phyloP scores from a whole-genome alignment of 352 stramenopile species.

The Phytophthora fragariaefolia region DNA sequence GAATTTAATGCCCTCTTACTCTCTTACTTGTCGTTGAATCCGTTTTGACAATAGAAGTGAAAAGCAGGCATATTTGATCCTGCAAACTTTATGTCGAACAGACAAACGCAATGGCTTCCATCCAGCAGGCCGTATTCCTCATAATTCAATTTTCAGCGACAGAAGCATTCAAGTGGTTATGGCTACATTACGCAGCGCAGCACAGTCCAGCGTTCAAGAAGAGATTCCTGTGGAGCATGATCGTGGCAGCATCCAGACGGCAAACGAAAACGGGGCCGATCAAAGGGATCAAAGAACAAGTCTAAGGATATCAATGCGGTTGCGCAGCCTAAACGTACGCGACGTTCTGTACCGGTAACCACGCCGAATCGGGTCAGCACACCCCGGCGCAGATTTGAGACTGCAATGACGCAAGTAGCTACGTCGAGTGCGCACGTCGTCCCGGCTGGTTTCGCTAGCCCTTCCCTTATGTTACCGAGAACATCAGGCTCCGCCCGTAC shows the following conservation, averaged over 20 bases:
- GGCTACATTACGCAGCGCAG: background rate
- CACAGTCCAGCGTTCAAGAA: background rate
- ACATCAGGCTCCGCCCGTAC: no score
- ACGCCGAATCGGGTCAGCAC: background rate
- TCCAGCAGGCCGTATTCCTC: background rate
- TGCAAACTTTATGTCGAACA: background rate
- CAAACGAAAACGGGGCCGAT: background rate
- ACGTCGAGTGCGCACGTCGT: background rate
- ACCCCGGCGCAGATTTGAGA: background rate
- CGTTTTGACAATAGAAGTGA: background rate
- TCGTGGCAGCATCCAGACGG: background rate
- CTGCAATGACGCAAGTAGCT: background rate
- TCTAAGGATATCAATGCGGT: background rate
- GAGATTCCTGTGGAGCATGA: background rate
- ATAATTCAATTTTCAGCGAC: background rate
- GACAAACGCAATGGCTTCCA: background rate
- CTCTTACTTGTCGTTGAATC: background rate
- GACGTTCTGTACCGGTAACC: no score
- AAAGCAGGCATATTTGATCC: background rate
- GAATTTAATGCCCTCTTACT: background rate
- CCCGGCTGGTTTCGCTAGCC: no score
- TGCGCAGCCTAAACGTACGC: background rate
- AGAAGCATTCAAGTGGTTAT: background rate
- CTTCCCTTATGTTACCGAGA: no score
- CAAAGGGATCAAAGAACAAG: constrained; percentile 8